These are phyloP conservation scores for Paramecium primaurelia DNA, from an alignment of 73 alveolate species.

Conservation along the genomic window DNA sequence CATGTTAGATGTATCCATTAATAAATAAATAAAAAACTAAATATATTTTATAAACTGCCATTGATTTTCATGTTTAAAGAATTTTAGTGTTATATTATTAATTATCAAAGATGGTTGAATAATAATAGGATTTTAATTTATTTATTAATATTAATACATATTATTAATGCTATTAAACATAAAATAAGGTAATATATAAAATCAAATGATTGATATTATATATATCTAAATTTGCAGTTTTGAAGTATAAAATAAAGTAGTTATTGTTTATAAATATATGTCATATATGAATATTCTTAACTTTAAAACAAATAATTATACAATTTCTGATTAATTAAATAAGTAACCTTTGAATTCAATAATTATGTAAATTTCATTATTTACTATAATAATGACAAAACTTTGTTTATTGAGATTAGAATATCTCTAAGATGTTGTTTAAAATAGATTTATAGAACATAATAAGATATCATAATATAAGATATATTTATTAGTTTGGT, in stretches of 20 bases:
- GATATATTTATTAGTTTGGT: neutral
- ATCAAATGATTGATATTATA: no score
- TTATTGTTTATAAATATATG: neutral
- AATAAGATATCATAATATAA: neutral
- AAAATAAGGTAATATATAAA: no score
- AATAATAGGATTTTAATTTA: neutral
- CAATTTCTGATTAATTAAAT: neutral
- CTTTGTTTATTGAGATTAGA: neutral
- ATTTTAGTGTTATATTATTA: neutral
- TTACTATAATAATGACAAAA: neutral
- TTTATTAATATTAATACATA: neutral
- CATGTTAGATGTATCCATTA: constrained; percentile 8
- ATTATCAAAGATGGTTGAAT: neutral
- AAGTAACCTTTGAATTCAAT: no score
- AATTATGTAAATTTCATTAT: no score
- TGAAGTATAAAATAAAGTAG: neutral
- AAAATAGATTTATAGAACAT: neutral
- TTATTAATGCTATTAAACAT: neutral
- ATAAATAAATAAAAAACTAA: neutral
- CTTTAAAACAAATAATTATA: neutral
- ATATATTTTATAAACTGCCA: neutral
- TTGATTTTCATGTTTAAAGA: neutral
- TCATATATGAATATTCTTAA: neutral
- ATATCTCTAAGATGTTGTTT: neutral
- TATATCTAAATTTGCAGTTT: neutral